phyloP scores from a whole-genome alignment of 1,139 yeast species.

The Debaryomycetaceae sp. region DNA sequence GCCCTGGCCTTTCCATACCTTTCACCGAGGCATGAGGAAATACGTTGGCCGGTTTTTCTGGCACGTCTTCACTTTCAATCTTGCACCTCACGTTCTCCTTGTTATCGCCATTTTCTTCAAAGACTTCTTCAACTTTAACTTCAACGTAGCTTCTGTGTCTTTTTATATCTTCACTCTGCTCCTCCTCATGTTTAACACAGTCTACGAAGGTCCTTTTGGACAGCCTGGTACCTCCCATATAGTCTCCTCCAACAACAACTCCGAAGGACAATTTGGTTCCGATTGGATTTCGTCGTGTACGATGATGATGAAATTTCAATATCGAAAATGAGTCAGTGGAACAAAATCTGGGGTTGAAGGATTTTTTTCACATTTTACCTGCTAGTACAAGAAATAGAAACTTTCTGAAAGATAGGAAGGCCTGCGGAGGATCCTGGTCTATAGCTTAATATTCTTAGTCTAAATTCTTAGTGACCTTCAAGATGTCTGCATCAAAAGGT shows the following conservation, averaged over 20 bases:
- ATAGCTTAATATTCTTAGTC: no score
- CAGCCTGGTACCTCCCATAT: not conserved
- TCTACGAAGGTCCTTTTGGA: not conserved
- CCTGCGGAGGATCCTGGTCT: no score
- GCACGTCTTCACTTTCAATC: conserved; percentile 9
- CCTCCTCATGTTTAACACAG: not conserved
- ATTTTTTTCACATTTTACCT: no score
- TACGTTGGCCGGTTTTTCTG: conserved; percentile 8
- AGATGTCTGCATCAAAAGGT: not conserved
- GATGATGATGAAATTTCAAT: not conserved
- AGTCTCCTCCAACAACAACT: not conserved
- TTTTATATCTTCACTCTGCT: not conserved
- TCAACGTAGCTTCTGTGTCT: conserved; percentile 5
- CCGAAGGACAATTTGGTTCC: not conserved
- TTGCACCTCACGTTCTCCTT: not conserved
- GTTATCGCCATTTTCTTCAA: not conserved
- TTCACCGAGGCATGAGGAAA: conserved; percentile 13
- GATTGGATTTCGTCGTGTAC: not conserved
- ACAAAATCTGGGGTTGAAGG: not conserved
- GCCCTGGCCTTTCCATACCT: conserved; percentile 17
- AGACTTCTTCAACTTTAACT: conserved; percentile 10
- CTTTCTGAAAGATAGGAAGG: no score
- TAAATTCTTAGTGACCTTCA: no score
- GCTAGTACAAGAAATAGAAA: no score
- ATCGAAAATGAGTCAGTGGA: not conserved